Percentiles rank a stretch among this genome's conserved stretches.
Evolutionary conservation across 148 eudicot genomes (phyloP).

Genomic region (Drosera capensis): DNA sequence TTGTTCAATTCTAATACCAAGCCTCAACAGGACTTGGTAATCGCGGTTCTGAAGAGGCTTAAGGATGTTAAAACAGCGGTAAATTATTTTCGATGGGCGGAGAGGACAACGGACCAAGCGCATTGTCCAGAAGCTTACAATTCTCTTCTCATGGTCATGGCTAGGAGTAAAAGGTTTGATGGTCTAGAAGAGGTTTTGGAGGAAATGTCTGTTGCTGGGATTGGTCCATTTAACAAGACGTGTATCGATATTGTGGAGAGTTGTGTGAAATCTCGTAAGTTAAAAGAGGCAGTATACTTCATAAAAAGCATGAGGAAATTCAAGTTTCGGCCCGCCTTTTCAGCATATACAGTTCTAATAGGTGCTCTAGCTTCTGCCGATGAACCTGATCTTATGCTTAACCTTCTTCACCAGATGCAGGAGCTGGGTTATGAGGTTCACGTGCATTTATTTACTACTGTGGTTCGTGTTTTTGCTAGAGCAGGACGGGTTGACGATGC

Average conservation of each 20-base stretch:
- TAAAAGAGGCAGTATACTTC: conserved; percentile 46
- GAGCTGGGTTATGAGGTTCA: conserved; percentile 83
- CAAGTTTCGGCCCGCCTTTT: conserved; percentile 83
- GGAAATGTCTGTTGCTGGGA: conserved; percentile 88
- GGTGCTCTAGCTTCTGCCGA: conserved; percentile 52
- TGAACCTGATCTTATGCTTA: conserved; percentile 64
- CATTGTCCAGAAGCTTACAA: conserved; percentile 78
- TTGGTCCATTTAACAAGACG: conserved; percentile 51
- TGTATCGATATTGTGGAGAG: conserved; percentile 53
- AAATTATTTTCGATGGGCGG: conserved; percentile 73
- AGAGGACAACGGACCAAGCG: conserved; percentile 34
- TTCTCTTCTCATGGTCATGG: conserved; percentile 69
- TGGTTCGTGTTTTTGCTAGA: conserved; percentile 65
- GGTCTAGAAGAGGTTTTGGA: conserved; percentile 55
- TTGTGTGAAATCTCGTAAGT: conserved; percentile 38
- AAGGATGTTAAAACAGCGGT: conserved; percentile 51
- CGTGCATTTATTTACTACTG: conserved; percentile 76
- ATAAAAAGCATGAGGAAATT: conserved; percentile 68
- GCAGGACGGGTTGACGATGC: conserved; percentile 75
- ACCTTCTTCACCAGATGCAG: conserved; percentile 79
- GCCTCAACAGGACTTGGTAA: conserved; percentile 35
- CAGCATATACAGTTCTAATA: conserved; percentile 79
- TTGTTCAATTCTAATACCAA: conserved; percentile 25
- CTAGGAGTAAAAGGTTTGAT: conserved; percentile 36
- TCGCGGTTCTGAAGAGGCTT: conserved; percentile 56